A percentile compares a stretch with the other conserved stretches of the same genome.
Evolutionary conservation across 108 stramenopile genomes (phyloP).

Genomic region (Cyclostephanos invisitatus): DNA sequence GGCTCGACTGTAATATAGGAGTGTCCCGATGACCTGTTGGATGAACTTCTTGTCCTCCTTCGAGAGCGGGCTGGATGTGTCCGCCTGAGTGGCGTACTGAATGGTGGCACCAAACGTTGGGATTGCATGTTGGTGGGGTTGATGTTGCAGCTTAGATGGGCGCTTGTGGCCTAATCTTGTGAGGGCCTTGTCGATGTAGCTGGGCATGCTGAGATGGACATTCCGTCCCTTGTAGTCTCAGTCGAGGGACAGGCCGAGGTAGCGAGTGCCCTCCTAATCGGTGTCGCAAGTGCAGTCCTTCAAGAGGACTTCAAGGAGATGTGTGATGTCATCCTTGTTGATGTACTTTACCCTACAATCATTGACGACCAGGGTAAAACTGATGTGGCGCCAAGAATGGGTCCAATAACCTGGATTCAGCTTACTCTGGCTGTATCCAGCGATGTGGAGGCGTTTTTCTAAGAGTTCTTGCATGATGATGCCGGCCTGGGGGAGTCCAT

Average conservation of each 20-base stretch:
- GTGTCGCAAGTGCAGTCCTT: background rate
- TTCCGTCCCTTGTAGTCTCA: conserved; percentile 10
- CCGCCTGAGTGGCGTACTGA: background rate
- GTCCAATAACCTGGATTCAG: conserved; percentile 17
- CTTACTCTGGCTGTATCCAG: conserved; percentile 12
- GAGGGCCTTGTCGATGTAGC: conserved; percentile 7
- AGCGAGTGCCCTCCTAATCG: conserved; percentile 11
- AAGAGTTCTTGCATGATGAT: conserved; percentile 44
- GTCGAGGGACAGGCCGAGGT: no score
- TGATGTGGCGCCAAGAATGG: background rate
- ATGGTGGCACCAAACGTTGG: background rate
- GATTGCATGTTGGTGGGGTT: background rate
- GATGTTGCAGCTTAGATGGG: background rate
- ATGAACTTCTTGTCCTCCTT: no score
- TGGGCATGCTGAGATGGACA: conserved; percentile 4
- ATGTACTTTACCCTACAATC: conserved; percentile 21
- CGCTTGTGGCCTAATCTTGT: background rate
- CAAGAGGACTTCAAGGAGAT: conserved; percentile 6
- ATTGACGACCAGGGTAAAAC: conserved; percentile 8
- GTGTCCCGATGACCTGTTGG: no score
- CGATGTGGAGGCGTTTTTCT: conserved; percentile 9
- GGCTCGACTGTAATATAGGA: no score
- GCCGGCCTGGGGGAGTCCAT: conserved; percentile 37
- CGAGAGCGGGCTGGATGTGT: no score
- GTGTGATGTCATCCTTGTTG: background rate